phyloP scores from a whole-genome alignment of 192 early-diverging fungal genomes.

The Phlyctochytrium arcticum region DNA sequence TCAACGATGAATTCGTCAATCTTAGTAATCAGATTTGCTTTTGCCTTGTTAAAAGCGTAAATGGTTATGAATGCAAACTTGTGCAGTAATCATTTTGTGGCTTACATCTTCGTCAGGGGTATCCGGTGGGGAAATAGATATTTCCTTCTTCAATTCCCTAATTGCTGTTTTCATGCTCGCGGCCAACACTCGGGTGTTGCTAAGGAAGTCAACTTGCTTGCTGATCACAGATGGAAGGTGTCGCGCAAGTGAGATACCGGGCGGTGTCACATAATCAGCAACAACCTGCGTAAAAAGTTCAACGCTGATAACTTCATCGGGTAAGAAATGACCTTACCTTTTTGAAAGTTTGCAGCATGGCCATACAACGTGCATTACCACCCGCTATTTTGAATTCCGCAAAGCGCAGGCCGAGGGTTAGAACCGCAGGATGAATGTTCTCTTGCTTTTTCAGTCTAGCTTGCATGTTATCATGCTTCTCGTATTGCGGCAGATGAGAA shows the following conservation, averaged over 20 bases:
- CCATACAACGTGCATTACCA: slow-evolving; percentile 85
- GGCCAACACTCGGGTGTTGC: slow-evolving; percentile 79
- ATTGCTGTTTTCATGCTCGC: slow-evolving; percentile 93
- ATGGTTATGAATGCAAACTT: slow-evolving; percentile 1
- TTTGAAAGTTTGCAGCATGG: slow-evolving; percentile 82
- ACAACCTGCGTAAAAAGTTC: slow-evolving; percentile 61
- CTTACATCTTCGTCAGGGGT: slow-evolving; percentile 84
- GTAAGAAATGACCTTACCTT: slow-evolving; percentile 44
- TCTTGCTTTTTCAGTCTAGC: slow-evolving; percentile 33
- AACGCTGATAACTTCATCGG: not conserved
- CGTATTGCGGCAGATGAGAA: slow-evolving; percentile 69
- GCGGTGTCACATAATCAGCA: slow-evolving; percentile 85
- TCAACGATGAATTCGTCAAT: slow-evolving; percentile 92
- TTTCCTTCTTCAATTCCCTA: slow-evolving; percentile 82
- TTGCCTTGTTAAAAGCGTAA: slow-evolving; percentile 50
- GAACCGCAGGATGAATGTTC: slow-evolving; percentile 80
- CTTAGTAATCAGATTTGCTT: slow-evolving; percentile 57
- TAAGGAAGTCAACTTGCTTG: slow-evolving; percentile 87
- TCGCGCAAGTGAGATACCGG: slow-evolving; percentile 70
- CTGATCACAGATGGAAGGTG: slow-evolving; percentile 77
- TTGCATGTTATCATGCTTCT: slow-evolving; percentile 33
- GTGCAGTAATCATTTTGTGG: not conserved
- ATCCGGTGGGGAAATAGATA: slow-evolving; percentile 70
- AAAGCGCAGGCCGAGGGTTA: slow-evolving; percentile 83
- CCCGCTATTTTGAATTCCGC: slow-evolving; percentile 81